Conservation (phyloP, 352 stramenopile species). For the Pythium grandisporangium region DNA sequence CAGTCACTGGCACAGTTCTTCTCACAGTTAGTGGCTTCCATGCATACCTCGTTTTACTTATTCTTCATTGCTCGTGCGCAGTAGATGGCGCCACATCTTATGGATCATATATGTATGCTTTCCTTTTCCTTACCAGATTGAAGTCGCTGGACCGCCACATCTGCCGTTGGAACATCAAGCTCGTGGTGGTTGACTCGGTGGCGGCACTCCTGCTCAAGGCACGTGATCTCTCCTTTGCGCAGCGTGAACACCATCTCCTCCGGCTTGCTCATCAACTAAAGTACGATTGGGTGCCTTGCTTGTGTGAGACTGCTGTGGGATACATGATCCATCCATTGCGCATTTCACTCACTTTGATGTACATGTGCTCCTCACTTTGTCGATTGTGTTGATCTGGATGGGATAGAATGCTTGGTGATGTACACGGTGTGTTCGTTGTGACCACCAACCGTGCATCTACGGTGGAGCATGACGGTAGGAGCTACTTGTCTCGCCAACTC, state of each 20-base stretch:
- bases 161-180: constrained; percentile 31
- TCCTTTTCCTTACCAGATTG: constrained; percentile 20
- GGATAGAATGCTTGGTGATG: constrained; percentile 59
- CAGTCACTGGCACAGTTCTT: background rate
- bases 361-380: background rate
- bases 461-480: constrained; percentile 14
- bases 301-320: no score
- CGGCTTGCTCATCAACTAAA: constrained; percentile 15
- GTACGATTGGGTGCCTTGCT: constrained; percentile 1
- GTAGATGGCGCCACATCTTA: no score
- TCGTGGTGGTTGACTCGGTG: constrained; percentile 71
- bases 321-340: no score
- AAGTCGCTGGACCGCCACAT: constrained; percentile 44
- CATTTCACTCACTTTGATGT: background rate
- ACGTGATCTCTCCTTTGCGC: constrained; percentile 11
- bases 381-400: constrained; percentile 2
- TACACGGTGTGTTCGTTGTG: constrained; percentile 51
- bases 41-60: no score
- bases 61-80: background rate
- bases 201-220: constrained; percentile 45
- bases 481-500: no score
- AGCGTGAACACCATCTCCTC: constrained; percentile 11
- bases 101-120: background rate
- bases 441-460: constrained; percentile 59
- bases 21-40: background rate